Percentiles rank a stretch among this genome's conserved stretches.
These are phyloP conservation scores for Periconia sp. DNA, from an alignment of 2,329 filamentous ascomycete species.

Conservation along the genomic window DNA sequence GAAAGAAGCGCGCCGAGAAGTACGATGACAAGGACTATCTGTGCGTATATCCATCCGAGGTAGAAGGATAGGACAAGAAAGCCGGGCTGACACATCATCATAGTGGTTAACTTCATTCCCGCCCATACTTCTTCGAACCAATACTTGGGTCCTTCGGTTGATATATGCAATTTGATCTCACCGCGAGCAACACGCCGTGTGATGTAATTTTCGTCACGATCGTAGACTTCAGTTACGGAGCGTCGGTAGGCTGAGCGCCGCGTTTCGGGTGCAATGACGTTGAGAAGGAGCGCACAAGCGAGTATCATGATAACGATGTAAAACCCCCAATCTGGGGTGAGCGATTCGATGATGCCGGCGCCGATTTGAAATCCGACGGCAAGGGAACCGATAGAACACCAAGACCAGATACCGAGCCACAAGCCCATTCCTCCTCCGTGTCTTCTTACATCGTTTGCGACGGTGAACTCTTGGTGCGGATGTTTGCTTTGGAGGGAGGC, in stretches of 20 bases:
- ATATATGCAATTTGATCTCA: constrained; percentile 78
- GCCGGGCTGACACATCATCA: constrained; percentile 76
- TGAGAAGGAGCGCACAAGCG: constrained; percentile 69
- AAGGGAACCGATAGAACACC: constrained; percentile 76
- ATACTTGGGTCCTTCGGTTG: constrained; percentile 73
- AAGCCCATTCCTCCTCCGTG: constrained; percentile 79
- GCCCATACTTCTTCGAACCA: constrained; percentile 80
- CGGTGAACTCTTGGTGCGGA: constrained; percentile 74
- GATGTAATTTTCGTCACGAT: constrained; percentile 53
- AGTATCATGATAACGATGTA: constrained; percentile 74
- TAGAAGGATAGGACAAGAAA: constrained; percentile 77
- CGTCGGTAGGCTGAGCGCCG: constrained; percentile 71
- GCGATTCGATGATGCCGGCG: constrained; percentile 68
- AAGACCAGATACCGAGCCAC: constrained; percentile 71
- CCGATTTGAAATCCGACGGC: constrained; percentile 75
- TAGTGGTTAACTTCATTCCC: constrained; percentile 67
- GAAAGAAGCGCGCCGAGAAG: constrained; percentile 74
- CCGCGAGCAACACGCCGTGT: constrained; percentile 68
- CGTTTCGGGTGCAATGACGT: constrained; percentile 74
- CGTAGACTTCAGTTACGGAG: constrained; percentile 67
- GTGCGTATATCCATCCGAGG: constrained; percentile 78
- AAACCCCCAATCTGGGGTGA: constrained; percentile 75
- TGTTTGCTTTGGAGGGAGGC: constrained; percentile 74
- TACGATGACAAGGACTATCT: constrained; percentile 74
- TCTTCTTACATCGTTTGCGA: constrained; percentile 70